Evolutionary conservation across 148 eudicot genomes (phyloP).

Genomic region (Rhododendron williamsianum): DNA sequence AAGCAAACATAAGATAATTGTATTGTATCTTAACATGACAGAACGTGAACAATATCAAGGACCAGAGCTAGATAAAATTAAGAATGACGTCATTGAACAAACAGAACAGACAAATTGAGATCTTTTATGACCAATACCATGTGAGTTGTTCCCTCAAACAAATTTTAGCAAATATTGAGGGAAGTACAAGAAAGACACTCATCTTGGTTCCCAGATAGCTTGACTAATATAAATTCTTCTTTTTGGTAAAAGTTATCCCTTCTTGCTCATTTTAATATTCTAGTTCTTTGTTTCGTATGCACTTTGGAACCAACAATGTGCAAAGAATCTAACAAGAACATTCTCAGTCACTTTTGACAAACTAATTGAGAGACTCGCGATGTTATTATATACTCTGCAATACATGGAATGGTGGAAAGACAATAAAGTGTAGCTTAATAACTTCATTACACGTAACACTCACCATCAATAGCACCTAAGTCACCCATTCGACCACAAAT

Average conservation of each 20-base stretch:
- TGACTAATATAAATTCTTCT: too few species aligned
- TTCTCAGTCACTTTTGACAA: neutral
- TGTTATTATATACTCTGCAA: too few species aligned
- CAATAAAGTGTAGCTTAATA: neutral
- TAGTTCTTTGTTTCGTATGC: neutral
- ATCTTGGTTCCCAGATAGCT: too few species aligned
- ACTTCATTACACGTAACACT: neutral
- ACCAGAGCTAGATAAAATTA: neutral
- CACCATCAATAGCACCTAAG: constrained; percentile 94
- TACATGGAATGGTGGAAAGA: too few species aligned
- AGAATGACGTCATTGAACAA: neutral
- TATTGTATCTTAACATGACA: neutral
- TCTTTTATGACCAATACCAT: neutral
- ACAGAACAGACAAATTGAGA: neutral
- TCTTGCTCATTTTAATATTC: too few species aligned
- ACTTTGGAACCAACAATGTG: neutral
- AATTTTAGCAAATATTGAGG: neutral
- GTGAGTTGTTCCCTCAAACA: neutral
- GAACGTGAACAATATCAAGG: neutral
- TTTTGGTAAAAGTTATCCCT: neutral
- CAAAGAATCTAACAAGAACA: neutral
- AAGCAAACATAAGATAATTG: neutral
- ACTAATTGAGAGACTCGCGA: neutral
- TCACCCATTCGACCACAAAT: constrained; percentile 96
- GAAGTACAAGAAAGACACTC: too few species aligned